Percentiles rank a stretch among this genome's conserved stretches.
phyloP scores from a whole-genome alignment of 768 basidiomycete genomes.

The Amanita inopinata region DNA sequence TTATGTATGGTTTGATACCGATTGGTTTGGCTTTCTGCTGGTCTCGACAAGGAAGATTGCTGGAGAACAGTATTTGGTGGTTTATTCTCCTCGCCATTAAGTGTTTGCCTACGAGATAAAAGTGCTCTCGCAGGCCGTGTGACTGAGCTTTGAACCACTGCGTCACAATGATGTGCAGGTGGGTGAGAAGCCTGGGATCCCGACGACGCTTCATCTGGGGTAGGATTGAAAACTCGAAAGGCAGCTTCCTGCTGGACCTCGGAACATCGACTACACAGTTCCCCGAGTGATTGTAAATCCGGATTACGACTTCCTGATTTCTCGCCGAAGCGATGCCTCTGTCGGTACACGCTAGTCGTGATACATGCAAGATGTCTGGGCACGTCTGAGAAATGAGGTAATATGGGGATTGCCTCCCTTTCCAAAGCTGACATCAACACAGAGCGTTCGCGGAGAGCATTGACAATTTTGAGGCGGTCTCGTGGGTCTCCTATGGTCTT shows the following conservation, averaged over 20 bases:
- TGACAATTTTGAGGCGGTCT: constrained; percentile 43
- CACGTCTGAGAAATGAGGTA: constrained; percentile 70
- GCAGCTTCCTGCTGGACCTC: constrained; percentile 66
- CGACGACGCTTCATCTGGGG: neutral
- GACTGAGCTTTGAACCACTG: too few relatives aligned
- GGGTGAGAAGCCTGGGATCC: too few relatives aligned
- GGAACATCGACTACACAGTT: constrained; percentile 52
- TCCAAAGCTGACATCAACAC: constrained; percentile 46
- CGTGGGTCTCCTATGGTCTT: constrained; percentile 30
- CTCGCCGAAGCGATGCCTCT: constrained; percentile 33
- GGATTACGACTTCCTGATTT: constrained; percentile 14
- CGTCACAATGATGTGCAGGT: too few relatives aligned
- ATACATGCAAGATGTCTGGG: constrained; percentile 71
- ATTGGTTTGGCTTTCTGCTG: constrained; percentile 1
- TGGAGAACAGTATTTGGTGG: neutral
- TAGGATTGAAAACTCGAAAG: constrained; percentile 21
- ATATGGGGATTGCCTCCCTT: constrained; percentile 60
- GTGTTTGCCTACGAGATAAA: neutral
- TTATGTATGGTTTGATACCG: constrained; percentile 22
- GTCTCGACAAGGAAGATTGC: neutral
- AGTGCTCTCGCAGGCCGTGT: neutral
- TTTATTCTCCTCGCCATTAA: neutral
- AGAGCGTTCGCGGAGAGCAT: constrained; percentile 49
- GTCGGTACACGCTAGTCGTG: constrained; percentile 66
- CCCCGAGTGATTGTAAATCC: constrained; percentile 33